phyloP scores from a whole-genome alignment of 768 basidiomycete species.

The Auricularia sp. region DNA sequence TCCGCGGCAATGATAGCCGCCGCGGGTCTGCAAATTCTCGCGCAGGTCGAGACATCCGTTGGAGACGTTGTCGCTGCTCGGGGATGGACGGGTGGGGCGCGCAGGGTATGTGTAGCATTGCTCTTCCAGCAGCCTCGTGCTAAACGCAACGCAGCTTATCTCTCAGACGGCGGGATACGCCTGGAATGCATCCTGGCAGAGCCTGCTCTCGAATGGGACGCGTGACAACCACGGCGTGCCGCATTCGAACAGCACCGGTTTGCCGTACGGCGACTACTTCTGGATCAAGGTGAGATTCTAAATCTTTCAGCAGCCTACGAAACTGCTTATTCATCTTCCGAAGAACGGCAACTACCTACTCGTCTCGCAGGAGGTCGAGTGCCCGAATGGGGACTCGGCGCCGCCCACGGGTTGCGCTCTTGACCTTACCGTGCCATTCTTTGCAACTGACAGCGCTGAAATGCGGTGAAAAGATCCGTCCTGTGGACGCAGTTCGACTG shows the following conservation, averaged over 20 bases:
- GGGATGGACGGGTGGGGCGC: conserved; percentile 3
- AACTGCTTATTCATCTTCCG: neutral
- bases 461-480: too few relatives aligned
- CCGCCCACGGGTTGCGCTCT: neutral
- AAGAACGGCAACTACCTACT: conserved; percentile 1
- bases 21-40: conserved; percentile 4
- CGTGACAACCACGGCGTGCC: conserved; percentile 6
- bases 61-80: neutral
- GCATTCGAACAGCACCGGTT: conserved; percentile 5
- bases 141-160: neutral
- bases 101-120: neutral
- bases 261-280: conserved; percentile 5
- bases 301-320: neutral
- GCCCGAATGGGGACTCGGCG: neutral
- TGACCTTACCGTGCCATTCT: neutral
- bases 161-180: conserved; percentile 3
- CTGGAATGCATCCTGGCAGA: neutral
- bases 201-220: conserved; percentile 5
- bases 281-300: neutral
- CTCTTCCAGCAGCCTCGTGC: neutral
- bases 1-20: conserved; percentile 8
- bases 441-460: too few relatives aligned
- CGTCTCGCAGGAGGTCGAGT: neutral
- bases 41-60: neutral
- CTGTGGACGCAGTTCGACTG: too few relatives aligned